Conservation (phyloP, 2,329 filamentous ascomycete species). For the Clonostachys rhizophaga region DNA sequence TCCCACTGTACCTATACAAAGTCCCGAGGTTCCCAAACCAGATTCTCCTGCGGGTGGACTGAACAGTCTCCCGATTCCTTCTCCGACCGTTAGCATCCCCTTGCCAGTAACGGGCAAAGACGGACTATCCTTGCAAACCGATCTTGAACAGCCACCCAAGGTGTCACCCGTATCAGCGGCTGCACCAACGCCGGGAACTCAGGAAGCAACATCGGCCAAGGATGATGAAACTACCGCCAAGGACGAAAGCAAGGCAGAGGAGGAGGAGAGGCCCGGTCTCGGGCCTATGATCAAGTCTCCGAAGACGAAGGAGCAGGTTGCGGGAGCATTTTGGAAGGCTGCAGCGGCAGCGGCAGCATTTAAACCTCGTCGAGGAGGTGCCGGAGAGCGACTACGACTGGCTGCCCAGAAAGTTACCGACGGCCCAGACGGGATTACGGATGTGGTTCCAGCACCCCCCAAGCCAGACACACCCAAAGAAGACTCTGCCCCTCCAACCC, state of each 20-base stretch:
- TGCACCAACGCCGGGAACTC: too few relatives aligned
- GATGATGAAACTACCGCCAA: constrained; percentile 7
- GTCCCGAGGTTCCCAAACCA: too few relatives aligned
- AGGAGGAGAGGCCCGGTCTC: constrained; percentile 62
- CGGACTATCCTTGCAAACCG: constrained; percentile 5
- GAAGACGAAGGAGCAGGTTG: constrained; percentile 67
- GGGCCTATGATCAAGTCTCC: constrained; percentile 89
- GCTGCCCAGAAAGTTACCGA: constrained; percentile 44
- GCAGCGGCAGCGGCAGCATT: constrained; percentile 67
- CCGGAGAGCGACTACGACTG: constrained; percentile 71
- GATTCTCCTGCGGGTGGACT: too few relatives aligned
- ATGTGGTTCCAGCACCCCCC: constrained; percentile 77
- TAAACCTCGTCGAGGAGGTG: constrained; percentile 83
- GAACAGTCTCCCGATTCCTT: too few relatives aligned
- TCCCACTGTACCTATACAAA: too few relatives aligned
- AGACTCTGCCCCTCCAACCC: constrained; percentile 8
- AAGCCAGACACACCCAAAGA: constrained; percentile 22
- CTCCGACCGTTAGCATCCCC: too few relatives aligned
- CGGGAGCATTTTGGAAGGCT: constrained; percentile 74
- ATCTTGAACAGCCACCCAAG: constrained; percentile 5
- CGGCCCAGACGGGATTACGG: constrained; percentile 84
- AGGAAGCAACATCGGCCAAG: too few relatives aligned
- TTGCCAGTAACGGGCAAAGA: neutral
- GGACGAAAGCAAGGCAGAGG: constrained; percentile 1
- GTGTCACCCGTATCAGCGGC: constrained; percentile 7